These are phyloP conservation scores for Cardiosporidium cionae DNA, from an alignment of 169 alveolate species.

Conservation along the genomic window DNA sequence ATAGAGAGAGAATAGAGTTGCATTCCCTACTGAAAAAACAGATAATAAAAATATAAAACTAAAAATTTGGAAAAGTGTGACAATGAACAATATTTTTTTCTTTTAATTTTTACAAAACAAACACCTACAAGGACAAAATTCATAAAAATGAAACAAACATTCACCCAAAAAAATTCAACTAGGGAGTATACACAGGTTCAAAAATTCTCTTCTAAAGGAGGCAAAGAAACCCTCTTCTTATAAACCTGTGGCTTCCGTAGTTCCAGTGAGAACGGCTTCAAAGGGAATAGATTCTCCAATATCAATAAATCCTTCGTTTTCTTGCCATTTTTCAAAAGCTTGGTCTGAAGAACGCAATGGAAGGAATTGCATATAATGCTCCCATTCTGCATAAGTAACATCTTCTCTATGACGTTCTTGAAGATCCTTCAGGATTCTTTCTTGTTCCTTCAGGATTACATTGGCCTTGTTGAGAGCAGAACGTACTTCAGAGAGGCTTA, in stretches of 20 bases:
- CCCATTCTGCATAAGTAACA: neutral
- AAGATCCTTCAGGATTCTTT: neutral
- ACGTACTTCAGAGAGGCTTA: neutral
- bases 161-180: neutral
- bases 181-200: neutral
- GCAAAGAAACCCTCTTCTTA: neutral
- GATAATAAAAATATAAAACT: neutral
- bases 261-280: neutral
- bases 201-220: neutral
- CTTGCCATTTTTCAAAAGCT: neutral
- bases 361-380: neutral
- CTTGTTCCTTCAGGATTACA: neutral
- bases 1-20: no score
- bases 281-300: neutral
- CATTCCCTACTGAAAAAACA: no score
- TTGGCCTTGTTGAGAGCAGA: neutral
- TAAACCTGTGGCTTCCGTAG: neutral
- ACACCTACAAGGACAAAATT: neutral
- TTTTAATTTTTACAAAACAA: neutral
- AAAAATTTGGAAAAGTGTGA: neutral
- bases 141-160: neutral
- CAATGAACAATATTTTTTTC: neutral
- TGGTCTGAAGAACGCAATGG: neutral
- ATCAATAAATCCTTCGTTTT: neutral
- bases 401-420: neutral